phyloP scores from a whole-genome alignment of 179 eudicot species.

The Gypsophila paniculata region DNA sequence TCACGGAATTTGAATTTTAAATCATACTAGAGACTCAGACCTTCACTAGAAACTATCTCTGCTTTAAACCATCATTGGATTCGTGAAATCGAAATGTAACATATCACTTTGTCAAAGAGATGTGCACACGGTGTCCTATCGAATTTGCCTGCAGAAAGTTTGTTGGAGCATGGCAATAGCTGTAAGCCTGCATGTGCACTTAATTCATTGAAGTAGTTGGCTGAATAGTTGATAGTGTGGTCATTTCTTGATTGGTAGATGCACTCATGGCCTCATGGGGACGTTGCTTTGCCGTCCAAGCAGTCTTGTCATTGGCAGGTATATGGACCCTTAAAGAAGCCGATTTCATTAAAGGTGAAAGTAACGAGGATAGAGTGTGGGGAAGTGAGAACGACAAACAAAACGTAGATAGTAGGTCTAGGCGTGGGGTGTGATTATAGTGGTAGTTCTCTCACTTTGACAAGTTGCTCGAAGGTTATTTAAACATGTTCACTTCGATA shows the following conservation, averaged over 20 bases:
- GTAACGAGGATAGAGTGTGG: not conserved
- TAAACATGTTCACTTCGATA: not conserved
- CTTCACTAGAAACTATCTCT: not conserved
- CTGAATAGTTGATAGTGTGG: not conserved
- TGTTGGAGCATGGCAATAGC: conserved; percentile 16
- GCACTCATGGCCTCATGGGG: not conserved
- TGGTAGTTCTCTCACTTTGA: not conserved
- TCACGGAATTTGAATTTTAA: not conserved
- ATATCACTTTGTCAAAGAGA: conserved; percentile 4
- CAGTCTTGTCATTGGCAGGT: not conserved
- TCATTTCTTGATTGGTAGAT: conserved; percentile 11
- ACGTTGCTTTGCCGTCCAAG: not conserved
- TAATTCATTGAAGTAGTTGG: conserved; percentile 1
- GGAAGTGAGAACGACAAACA: conserved; percentile 2
- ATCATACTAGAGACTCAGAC: not conserved
- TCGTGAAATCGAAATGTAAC: not conserved
- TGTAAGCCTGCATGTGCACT: not conserved
- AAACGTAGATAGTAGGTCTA: not conserved
- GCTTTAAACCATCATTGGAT: not conserved
- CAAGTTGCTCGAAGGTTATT: not conserved
- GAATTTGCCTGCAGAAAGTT: conserved; percentile 19
- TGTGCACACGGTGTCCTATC: conserved; percentile 22
- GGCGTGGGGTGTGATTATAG: conserved; percentile 4
- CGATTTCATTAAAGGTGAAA: not conserved
- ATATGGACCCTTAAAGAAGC: not conserved